Conservation (phyloP, 768 basidiomycete genomes). For the Chalciporus pseudorubinellus region DNA sequence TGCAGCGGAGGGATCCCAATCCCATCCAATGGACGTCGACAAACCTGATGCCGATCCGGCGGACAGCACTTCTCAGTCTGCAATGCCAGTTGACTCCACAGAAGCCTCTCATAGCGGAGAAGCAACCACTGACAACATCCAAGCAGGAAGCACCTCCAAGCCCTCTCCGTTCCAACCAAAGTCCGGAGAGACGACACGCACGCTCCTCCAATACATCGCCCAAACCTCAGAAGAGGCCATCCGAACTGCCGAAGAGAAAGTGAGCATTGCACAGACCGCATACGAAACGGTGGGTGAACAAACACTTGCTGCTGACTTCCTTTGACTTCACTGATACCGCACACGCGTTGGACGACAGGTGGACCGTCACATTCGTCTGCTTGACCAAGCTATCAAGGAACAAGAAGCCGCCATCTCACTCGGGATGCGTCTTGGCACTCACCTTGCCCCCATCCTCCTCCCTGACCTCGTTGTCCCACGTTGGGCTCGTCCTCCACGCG, state of each 20-base stretch:
- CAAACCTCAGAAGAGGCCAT: constrained; percentile 57
- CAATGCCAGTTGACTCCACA: constrained; percentile 9
- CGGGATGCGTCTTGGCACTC: constrained; percentile 53
- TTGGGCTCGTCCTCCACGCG: constrained; percentile 45
- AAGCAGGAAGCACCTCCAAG: not conserved
- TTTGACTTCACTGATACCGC: not conserved
- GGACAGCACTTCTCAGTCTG: not conserved
- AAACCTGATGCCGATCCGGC: not conserved
- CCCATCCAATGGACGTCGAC: constrained; percentile 1
- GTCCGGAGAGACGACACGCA: constrained; percentile 40
- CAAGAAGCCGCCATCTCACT: constrained; percentile 55
- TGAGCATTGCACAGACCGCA: constrained; percentile 67
- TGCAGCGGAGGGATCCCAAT: not conserved
- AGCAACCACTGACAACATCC: not conserved
- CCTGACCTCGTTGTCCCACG: constrained; percentile 61
- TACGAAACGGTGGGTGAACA: constrained; percentile 58
- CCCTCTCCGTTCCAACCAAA: constrained; percentile 14
- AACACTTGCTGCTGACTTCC: not conserved
- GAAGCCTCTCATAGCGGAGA: not conserved
- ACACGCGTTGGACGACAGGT: constrained; percentile 43
- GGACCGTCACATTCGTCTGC: constrained; percentile 72
- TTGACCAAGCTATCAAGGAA: constrained; percentile 72
- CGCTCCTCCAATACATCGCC: constrained; percentile 57
- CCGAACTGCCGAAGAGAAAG: constrained; percentile 72
- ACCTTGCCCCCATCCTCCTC: constrained; percentile 52